Conservation (phyloP, 371 early-diverging fungal genomes). For the Mortierella sp. region DNA sequence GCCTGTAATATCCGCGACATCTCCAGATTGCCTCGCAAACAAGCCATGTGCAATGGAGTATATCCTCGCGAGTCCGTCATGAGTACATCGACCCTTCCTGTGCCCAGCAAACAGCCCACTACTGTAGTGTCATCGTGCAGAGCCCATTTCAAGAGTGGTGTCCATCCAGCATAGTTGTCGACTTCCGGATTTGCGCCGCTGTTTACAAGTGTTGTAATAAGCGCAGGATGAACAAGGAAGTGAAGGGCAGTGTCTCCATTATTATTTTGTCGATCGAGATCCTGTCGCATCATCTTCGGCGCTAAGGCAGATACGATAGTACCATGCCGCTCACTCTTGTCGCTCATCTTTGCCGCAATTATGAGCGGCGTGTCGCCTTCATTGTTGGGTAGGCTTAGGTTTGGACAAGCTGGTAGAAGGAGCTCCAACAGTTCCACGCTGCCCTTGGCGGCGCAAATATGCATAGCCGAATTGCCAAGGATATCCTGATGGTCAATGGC, state of each 20-base stretch:
- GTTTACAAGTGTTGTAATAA: constrained; percentile 27
- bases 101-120: constrained; percentile 48
- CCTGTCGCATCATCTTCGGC: constrained; percentile 17
- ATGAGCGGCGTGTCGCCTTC: constrained; percentile 45
- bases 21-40: constrained; percentile 36
- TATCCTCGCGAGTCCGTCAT: constrained; percentile 54
- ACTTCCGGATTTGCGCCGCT: constrained; percentile 33
- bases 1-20: constrained; percentile 29
- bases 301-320: constrained; percentile 9
- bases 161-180: constrained; percentile 51
- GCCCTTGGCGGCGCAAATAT: constrained; percentile 15
- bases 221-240: constrained; percentile 34
- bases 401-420: constrained; percentile 15
- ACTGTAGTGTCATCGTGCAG: constrained; percentile 54
- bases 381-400: constrained; percentile 38
- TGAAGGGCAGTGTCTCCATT: constrained; percentile 60
- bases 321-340: constrained; percentile 1
- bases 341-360: constrained; percentile 23
- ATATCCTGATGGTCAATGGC: constrained; percentile 49
- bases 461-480: constrained; percentile 59
- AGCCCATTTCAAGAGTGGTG: constrained; percentile 62
- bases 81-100: constrained; percentile 21
- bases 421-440: constrained; percentile 7
- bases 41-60: constrained; percentile 60
- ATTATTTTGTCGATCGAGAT: constrained; percentile 41